These are phyloP conservation scores for Brassica rapa DNA, from an alignment of 345 rosid species.

Conservation along the genomic window DNA sequence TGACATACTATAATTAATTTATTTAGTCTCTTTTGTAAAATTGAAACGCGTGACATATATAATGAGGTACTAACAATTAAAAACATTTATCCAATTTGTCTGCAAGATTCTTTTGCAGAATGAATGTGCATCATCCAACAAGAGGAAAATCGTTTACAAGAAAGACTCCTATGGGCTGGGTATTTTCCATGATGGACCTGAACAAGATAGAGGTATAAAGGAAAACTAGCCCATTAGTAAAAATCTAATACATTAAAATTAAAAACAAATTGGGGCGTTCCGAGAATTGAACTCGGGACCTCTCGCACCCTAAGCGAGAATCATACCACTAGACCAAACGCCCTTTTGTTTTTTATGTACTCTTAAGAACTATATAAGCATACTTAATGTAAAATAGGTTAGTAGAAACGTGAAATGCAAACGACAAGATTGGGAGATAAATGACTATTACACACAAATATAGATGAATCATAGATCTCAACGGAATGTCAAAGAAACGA, in stretches of 20 bases:
- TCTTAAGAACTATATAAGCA: neutral
- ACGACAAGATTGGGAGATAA: neutral
- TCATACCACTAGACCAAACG: slow-evolving; percentile 86
- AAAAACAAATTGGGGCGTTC: slow-evolving; percentile 42
- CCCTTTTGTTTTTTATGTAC: neutral
- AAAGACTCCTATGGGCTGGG: neutral
- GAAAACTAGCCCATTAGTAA: neutral
- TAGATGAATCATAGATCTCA: neutral
- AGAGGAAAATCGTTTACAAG: neutral
- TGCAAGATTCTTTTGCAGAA: neutral
- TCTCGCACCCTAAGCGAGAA: slow-evolving; percentile 90
- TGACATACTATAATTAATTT: neutral
- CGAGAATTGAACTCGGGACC: slow-evolving; percentile 83
- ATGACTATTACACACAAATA: neutral
- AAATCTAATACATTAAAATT: neutral
- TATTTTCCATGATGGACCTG: neutral
- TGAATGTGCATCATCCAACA: neutral
- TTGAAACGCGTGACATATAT: neutral
- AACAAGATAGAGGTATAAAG: neutral
- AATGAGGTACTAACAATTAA: neutral
- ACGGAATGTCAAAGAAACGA: neutral
- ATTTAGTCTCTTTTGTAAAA: neutral
- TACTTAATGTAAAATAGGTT: neutral
- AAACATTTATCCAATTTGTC: neutral
- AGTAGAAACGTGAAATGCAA: neutral